Evolutionary conservation across 306 rosid genomes (phyloP), one percentile per base, ranked within the genome.

Genomic region (Crataegus laevigata): DNA sequence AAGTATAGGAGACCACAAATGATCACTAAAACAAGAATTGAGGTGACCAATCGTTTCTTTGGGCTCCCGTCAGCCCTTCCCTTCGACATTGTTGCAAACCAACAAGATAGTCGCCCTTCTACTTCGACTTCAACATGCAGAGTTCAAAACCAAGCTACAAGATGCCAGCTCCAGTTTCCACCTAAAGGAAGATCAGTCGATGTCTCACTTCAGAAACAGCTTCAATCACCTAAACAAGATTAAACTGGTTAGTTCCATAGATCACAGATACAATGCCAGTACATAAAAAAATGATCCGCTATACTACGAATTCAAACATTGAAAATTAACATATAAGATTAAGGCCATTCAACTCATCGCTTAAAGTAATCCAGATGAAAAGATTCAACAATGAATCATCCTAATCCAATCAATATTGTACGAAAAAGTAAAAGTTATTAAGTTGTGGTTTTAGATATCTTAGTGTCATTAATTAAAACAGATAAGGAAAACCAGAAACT

Each of bases 31-130:
- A 69, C 82, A 78, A 77, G 85, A 58, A 96, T 61, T 42, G 84
- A 74, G 88, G 86, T 83, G 82, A 96, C 79, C 73, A 91, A 43
- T 29, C 86, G 91, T 84, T 89, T 92, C 87, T 90, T 92, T 69
- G 85, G 91, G 10, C 90, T 79, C 75, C 96, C 99, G 75, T 90
- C 97, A 71, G 96, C 77, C 85, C 98, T 91, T 74, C 96, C 98
- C 85, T 98, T 87, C 76, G 82, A 82, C 97, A 92, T 94, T 82
- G 84, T 80, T 80, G 61, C 51, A 77, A 17, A 45, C 70, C 19
- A 59, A 77, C 47, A 28, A 45, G 19, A 60, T 50, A 42, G 59
- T 40, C 18, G 42, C 75, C 47, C 75, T 68, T 66, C 76, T 81
- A 77, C 81, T 67, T 29, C 21, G 62, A 45, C 75, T 72, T 65